A percentile compares a stretch with the other conserved stretches of the same genome.
phyloP scores from a whole-genome alignment of 805 yeast species.

The Yarrowia phangngaensis region DNA sequence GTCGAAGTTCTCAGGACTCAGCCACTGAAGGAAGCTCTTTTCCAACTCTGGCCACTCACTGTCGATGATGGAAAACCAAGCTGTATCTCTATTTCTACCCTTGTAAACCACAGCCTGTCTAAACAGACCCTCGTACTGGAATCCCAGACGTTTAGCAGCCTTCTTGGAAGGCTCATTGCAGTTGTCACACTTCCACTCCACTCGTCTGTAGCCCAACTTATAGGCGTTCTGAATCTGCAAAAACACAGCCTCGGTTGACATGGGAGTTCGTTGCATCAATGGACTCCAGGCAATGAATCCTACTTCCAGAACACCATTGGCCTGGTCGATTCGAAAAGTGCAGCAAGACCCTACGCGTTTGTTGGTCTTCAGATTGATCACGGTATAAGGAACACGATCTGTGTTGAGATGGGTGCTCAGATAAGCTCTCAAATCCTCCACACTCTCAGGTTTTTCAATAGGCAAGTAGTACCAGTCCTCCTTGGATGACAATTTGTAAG shows the following conservation, averaged over 20 bases:
- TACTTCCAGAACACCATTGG: constrained; percentile 31
- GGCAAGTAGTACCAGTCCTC: constrained; percentile 32
- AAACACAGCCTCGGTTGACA: constrained; percentile 39
- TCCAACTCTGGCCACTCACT: constrained; percentile 36
- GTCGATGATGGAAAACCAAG: constrained; percentile 39
- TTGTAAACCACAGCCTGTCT: constrained; percentile 36
- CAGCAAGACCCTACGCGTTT: constrained; percentile 36
- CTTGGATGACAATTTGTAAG: constrained; percentile 1
- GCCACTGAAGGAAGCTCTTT: constrained; percentile 35
- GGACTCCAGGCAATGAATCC: constrained; percentile 26
- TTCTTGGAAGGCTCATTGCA: constrained; percentile 36
- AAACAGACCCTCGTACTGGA: constrained; percentile 38
- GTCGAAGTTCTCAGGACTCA: constrained; percentile 35
- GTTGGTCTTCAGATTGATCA: constrained; percentile 32
- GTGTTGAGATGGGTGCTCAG: constrained; percentile 3
- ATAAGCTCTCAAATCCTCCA: constrained; percentile 27
- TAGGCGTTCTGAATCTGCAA: constrained; percentile 37
- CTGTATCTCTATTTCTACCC: constrained; percentile 38
- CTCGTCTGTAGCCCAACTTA: constrained; percentile 37
- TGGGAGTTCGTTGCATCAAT: constrained; percentile 33
- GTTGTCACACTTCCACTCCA: constrained; percentile 41
- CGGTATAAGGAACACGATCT: constrained; percentile 32
- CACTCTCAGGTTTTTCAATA: constrained; percentile 28
- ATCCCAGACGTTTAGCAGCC: constrained; percentile 40
- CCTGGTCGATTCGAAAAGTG: constrained; percentile 36